Evolutionary conservation across 495 filamentous ascomycete species (phyloP), one percentile per base, ranked within the genome.

Genomic region (Penicillium diatomitis): DNA sequence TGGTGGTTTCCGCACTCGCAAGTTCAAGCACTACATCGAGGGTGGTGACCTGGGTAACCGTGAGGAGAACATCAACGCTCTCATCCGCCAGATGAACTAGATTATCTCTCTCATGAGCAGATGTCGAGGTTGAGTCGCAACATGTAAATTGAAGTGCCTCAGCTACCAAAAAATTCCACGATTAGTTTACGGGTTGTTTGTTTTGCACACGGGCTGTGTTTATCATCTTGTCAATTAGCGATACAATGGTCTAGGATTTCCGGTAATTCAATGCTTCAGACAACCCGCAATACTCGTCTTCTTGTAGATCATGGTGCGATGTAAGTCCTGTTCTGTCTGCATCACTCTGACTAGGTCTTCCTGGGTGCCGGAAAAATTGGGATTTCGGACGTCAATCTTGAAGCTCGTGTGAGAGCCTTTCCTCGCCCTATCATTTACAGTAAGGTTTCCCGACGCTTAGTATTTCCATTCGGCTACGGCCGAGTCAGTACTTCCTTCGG

Each of bases 11-110:
- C 80, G 85, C 67, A 73, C 83, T 48, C 80, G 92, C 71, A 98
- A 97, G 80, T 97, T 97, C 86, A 89, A 88, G 79, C 94, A 98
- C 80, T 98, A 88, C 80, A 87, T 98, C 57, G 87, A 97, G 83
- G 92, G 92, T 73, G 91, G 91, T 81, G 92, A 98, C 74, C 76
- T 90, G 57, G 92, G 92, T 72, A 96, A 97, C 81, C 82, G 92
- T 61, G 92, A 98, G 77, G 91, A 98, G 60, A 87, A 96, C 78
- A 97, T 98, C 82, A 98, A 98, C 78, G 73, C 65, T 61, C 82
- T 98, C 64, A 86, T 98, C 77, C 80, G 87, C 71, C 86, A 95
- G 80, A 98, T 98, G 94, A 98, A 97, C 83, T 98, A 89, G 76
- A 64, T 4, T 42, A 30, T 62, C 64, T 41, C 37, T 47, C 50